A percentile compares a stretch with the other conserved stretches of the same genome.
Conservation (phyloP, 805 yeast genomes). For the Grigorovia humatica region DNA sequence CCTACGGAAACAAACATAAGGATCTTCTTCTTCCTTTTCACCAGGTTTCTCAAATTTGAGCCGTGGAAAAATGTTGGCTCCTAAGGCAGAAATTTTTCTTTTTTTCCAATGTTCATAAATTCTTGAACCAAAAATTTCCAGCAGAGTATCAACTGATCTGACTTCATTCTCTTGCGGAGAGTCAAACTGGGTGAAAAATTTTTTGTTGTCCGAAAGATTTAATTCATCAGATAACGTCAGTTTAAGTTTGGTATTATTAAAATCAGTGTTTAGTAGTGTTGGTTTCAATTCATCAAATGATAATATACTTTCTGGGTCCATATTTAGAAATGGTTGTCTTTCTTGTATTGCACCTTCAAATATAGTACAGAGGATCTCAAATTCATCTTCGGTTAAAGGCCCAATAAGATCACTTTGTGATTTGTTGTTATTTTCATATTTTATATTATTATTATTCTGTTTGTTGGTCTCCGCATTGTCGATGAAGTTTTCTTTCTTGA, state of each 20-base stretch:
- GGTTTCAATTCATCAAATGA: constrained; percentile 58
- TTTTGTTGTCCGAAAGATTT: constrained; percentile 31
- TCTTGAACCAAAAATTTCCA: constrained; percentile 50
- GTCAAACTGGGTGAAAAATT: constrained; percentile 48
- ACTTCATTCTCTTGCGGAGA: constrained; percentile 28
- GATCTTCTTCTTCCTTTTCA: constrained; percentile 87
- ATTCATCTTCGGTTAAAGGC: constrained; percentile 67
- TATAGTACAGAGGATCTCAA: constrained; percentile 64
- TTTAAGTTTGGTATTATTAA: constrained; percentile 42
- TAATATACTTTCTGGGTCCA: constrained; percentile 73
- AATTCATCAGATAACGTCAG: constrained; percentile 47
- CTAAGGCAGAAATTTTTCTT: constrained; percentile 60
- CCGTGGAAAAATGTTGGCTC: constrained; percentile 61
- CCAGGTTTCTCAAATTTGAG: constrained; percentile 78
- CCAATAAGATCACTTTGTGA: constrained; percentile 7
- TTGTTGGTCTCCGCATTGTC: too few relatives aligned
- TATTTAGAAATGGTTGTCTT: constrained; percentile 77
- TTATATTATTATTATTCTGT: background rate
- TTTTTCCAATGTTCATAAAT: constrained; percentile 75
- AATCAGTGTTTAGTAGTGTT: constrained; percentile 34
- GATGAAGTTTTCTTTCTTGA: background rate
- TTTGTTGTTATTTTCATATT: constrained; percentile 2
- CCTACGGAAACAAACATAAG: constrained; percentile 90
- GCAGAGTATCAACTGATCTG: constrained; percentile 38
- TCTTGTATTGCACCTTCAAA: constrained; percentile 68